Percentiles rank a stretch among this genome's conserved stretches.
phyloP scores from a whole-genome alignment of 768 basidiomycete genomes.

The Tephrocybe rancida region DNA sequence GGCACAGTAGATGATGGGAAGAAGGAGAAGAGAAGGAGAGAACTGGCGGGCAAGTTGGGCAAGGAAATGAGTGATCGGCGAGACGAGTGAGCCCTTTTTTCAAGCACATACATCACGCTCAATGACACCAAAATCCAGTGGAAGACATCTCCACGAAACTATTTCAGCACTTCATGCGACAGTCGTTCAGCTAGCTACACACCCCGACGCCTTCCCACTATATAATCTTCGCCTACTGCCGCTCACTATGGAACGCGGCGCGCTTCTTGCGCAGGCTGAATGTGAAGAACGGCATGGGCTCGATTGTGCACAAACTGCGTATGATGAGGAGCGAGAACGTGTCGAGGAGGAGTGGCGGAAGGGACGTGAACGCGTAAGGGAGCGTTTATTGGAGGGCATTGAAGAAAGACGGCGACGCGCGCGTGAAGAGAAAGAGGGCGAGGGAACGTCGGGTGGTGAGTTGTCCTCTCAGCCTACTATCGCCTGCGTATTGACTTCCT shows the following conservation, averaged over 20 bases:
- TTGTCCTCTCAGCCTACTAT: slow-evolving; percentile 16
- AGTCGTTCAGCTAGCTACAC: slow-evolving; percentile 63
- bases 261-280: slow-evolving; percentile 65
- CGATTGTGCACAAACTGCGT: slow-evolving; percentile 68
- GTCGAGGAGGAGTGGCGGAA: slow-evolving; percentile 85
- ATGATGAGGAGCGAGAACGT: slow-evolving; percentile 74
- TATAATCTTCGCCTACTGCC: slow-evolving; percentile 78
- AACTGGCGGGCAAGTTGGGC: slow-evolving; percentile 67
- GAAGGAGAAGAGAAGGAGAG: slow-evolving; percentile 70
- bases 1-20: slow-evolving; percentile 40
- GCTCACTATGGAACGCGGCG: slow-evolving; percentile 74
- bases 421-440: slow-evolving; percentile 87
- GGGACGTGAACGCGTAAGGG: slow-evolving; percentile 74
- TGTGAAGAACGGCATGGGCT: slow-evolving; percentile 71
- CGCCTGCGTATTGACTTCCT: slow-evolving; percentile 6
- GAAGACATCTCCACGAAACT: slow-evolving; percentile 63
- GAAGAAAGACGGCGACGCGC: slow-evolving; percentile 80
- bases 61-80: slow-evolving; percentile 76
- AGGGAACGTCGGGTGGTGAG: slow-evolving; percentile 73
- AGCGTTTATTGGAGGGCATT: slow-evolving; percentile 80
- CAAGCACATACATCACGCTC: slow-evolving; percentile 8
- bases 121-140: slow-evolving; percentile 35
- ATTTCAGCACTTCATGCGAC: slow-evolving; percentile 61
- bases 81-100: slow-evolving; percentile 59
- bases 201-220: slow-evolving; percentile 64